Conservation (phyloP, 2,329 filamentous ascomycete genomes). For the Mycocentrospora acerina region DNA sequence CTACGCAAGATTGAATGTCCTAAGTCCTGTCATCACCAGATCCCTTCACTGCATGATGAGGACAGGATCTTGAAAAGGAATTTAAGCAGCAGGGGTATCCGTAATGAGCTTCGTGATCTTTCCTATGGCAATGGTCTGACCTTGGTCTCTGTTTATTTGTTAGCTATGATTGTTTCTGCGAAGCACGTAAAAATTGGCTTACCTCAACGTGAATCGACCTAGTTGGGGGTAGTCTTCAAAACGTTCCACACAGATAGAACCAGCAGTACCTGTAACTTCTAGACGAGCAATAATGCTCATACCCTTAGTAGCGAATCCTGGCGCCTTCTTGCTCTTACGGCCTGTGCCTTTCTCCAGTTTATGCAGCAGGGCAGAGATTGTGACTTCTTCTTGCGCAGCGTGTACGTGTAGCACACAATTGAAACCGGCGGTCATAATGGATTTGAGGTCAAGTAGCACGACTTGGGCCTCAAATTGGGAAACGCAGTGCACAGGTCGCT, state of each 20-base stretch:
- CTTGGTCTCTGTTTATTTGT: slow-evolving; percentile 55
- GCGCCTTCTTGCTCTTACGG: slow-evolving; percentile 89
- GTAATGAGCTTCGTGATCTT: slow-evolving; percentile 91
- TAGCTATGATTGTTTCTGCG: slow-evolving; percentile 13
- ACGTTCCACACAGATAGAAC: slow-evolving; percentile 85
- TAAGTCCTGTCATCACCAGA: too few relatives aligned
- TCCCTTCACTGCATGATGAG: too few relatives aligned
- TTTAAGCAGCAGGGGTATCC: slow-evolving; percentile 22
- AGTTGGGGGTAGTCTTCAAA: slow-evolving; percentile 92
- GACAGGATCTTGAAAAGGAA: too few relatives aligned
- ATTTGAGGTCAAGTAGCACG: slow-evolving; percentile 90
- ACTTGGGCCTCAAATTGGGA: slow-evolving; percentile 93
- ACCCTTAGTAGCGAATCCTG: slow-evolving; percentile 81
- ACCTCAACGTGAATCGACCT: slow-evolving; percentile 36
- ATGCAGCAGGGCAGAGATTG: slow-evolving; percentile 83
- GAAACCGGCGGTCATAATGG: slow-evolving; percentile 89
- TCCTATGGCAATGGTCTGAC: slow-evolving; percentile 98
- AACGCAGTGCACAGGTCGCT: slow-evolving; percentile 90
- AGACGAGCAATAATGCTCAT: slow-evolving; percentile 89
- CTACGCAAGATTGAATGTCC: too few relatives aligned
- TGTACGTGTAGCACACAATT: slow-evolving; percentile 98
- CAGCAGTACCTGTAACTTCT: slow-evolving; percentile 81
- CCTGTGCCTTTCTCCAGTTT: slow-evolving; percentile 94
- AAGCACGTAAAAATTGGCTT: slow-evolving; percentile 1
- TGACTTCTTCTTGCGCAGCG: slow-evolving; percentile 96